phyloP scores from a whole-genome alignment of 495 filamentous ascomycete species.

The Hypoxylon trugodes region DNA sequence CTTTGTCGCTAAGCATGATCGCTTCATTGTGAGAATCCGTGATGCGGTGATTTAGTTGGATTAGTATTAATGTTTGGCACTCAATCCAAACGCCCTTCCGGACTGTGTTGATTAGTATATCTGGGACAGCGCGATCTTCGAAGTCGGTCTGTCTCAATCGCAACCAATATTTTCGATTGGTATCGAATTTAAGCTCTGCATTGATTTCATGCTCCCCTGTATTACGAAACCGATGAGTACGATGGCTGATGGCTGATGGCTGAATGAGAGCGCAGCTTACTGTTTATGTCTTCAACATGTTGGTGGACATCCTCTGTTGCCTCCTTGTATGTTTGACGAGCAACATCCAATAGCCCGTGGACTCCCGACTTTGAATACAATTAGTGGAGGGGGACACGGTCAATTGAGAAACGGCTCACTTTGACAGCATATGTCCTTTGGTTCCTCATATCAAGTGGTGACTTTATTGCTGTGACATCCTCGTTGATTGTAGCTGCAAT shows the following conservation, averaged over 20 bases:
- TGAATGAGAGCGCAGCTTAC: conserved; percentile 46
- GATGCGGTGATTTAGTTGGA: conserved; percentile 80
- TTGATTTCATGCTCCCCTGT: conserved; percentile 66
- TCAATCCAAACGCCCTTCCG: conserved; percentile 77
- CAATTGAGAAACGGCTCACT: conserved; percentile 51
- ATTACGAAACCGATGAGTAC: no score
- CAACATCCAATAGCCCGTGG: conserved; percentile 86
- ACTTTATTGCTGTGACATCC: conserved; percentile 78
- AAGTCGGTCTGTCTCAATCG: conserved; percentile 70
- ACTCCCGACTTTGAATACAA: conserved; percentile 70
- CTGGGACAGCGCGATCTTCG: conserved; percentile 67
- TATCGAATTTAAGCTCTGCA: conserved; percentile 78
- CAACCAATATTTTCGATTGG: conserved; percentile 80
- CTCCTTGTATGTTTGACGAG: conserved; percentile 86
- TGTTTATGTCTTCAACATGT: conserved; percentile 70
- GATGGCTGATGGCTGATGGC: neutral
- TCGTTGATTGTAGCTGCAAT: conserved; percentile 81
- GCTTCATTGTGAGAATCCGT: conserved; percentile 83
- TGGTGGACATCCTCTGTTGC: conserved; percentile 77
- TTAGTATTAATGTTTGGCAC: conserved; percentile 84
- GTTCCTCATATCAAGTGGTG: conserved; percentile 86
- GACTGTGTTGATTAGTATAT: conserved; percentile 80
- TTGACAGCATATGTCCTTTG: conserved; percentile 93
- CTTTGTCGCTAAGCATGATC: conserved; percentile 75
- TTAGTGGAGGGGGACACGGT: neutral